Conservation (phyloP, 2,329 filamentous ascomycete species). For the Fusarium euwallaceae region DNA sequence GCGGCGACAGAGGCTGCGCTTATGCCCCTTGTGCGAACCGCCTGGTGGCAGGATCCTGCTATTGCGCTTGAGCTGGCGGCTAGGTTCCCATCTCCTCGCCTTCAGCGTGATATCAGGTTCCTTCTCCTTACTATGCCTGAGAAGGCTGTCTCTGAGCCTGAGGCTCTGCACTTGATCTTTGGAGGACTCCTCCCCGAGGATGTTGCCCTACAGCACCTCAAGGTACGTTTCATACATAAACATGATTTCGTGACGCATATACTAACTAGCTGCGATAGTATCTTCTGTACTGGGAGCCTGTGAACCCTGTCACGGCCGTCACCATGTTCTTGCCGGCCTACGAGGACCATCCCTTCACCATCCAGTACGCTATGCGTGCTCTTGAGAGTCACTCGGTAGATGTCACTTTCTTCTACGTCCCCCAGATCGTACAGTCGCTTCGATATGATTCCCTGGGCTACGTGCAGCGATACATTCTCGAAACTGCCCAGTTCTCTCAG, state of each 20-base stretch:
- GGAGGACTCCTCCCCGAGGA: conserved; percentile 82
- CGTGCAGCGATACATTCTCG: conserved; percentile 94
- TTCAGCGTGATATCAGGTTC: conserved; percentile 82
- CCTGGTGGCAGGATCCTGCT: conserved; percentile 87
- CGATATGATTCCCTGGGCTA: conserved; percentile 95
- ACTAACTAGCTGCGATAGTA: conserved; percentile 67
- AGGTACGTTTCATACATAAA: conserved; percentile 63
- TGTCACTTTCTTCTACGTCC: conserved; percentile 98
- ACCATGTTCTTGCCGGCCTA: conserved; percentile 95
- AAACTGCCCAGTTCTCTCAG: conserved; percentile 98
- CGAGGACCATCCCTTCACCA: conserved; percentile 89
- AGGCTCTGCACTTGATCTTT: conserved; percentile 85
- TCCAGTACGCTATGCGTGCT: conserved; percentile 97
- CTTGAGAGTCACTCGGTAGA: conserved; percentile 96
- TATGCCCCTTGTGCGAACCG: conserved; percentile 78
- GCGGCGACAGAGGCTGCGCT: conserved; percentile 61
- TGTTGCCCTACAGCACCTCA: conserved; percentile 83
- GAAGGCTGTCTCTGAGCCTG: conserved; percentile 83
- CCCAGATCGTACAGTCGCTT: conserved; percentile 95
- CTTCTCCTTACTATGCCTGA: conserved; percentile 86
- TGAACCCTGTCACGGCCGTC: conserved; percentile 92
- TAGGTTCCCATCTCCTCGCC: conserved; percentile 81
- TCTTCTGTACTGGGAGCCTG: conserved; percentile 90
- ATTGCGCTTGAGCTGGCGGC: conserved; percentile 88
- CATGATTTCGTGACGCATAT: background rate